Base-by-base conservation (phyloP, 2,329 filamentous ascomycete genomes). In the Aspergillus sp. region DNA sequence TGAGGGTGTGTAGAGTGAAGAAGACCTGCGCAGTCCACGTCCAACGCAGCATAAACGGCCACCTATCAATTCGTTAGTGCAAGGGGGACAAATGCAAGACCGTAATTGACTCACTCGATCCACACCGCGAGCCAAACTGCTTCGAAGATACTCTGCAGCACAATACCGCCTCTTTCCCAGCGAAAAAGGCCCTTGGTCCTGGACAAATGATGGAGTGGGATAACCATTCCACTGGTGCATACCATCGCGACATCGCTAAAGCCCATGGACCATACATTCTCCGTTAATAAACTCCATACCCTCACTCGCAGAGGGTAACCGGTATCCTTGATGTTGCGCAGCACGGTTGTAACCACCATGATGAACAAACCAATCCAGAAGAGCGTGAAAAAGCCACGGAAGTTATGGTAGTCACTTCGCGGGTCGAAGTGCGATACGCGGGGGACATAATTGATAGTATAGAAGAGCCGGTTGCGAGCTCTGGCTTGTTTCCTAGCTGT, bases 1-100 rank as follows among this genome's bases (percentile, higher is more conserved):
- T 89, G 76, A 99, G 86, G 44, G 92, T 89, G 75, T 99, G 95
- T 35, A 99, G 81, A 11, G 93, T 89, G 66, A 99, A 85, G 74
- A 96, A 99, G 40, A 99, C 95, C 71, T 98, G 95, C 3, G 93
- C 88, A 0, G 95, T 99, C 95, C 95, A 99, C 3, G 92, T 90
- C 95, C 95, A 99, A 52, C 89, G 83, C 8, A 96, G 81, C 66
- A 88, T 75, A 64, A 98, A 98, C 0, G 95, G 95, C 70, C 92
- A 86, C 56, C 82, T 84, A 49, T 31, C 35, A 56, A 46, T 24
- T 31, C 17, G 68, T 70, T 64, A 75, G 64, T 41, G 43, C 21
- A 27, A 27, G 19, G 14, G 24, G 14, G 27, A 19, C 51, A 6
- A 17, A 14, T 17, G 3, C 9, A 45, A 37, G 8, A 17, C 14